Evolutionary conservation across 306 rosid species (phyloP), one percentile per base, ranked within the genome.

Genomic region (Castanea sativa): DNA sequence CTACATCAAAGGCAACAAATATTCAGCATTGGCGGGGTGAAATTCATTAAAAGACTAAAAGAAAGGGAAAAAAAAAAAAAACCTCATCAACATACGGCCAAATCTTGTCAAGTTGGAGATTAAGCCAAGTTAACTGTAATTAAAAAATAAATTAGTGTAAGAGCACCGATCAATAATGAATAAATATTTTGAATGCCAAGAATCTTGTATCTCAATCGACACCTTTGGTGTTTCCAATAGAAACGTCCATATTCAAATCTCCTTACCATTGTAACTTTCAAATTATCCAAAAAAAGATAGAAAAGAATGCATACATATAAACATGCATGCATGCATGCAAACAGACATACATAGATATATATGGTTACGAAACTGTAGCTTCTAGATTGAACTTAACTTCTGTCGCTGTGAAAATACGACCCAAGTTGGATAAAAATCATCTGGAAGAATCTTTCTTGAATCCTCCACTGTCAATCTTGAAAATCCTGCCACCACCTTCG

Each of bases 11-110:
- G 13, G 14, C 13, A 33, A 43, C 1, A 43, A 69, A 74, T 74
- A 56, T 14, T 55, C 14, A 3, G 69, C 76, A 55, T 3, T 33
- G 67, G 9, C 53, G 23, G 51, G 41, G 16, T 55, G 21, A 74
- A 18, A 49, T 21, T 18, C 13, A 25, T 21, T 0, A 33, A 56
- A 49, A 64, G 19, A 23, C 51, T 8, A 78, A 6, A 55, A 3
- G 19, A 63, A 88, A 65, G 77, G 90, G 2, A 5, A 33, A 75
- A 70, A 64, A 13, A 55, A 12, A 25, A 63, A 88, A 74, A 82
- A 94, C 99, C 89, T 87, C 93, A 77, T 94, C 45, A 55, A 94
- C 85, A 51, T 43, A 91, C 0, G 99, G 99, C 99, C 99, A 94
- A 69, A 94, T 80, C 83, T 89, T 92, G 5, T 68, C 68, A 15